Base-by-base conservation (phyloP, 768 basidiomycete genomes). In the Cyclocybe cylindracea region DNA sequence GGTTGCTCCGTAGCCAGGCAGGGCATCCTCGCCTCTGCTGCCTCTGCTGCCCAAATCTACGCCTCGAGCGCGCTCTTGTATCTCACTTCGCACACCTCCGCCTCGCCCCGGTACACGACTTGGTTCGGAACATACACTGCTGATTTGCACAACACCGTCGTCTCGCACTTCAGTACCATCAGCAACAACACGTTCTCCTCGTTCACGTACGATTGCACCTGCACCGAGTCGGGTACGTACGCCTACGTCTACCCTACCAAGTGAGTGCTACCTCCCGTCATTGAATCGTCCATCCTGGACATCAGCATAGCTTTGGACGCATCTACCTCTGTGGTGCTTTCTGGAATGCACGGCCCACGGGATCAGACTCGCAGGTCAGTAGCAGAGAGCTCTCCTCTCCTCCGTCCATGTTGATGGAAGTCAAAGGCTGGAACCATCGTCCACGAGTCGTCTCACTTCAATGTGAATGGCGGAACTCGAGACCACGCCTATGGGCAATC, bases 311-410 rank as follows among this genome's bases (percentile, higher is more conserved):
- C 34, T 57, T 54, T 38, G 55, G 51, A n/a, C 46, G 31, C 10
- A 66, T 82, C 53, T 71, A 72, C 65, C 71, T 82, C 45, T 82
- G 80, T 55, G 70, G 64, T 44, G 76, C 70, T 8, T 82, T 80
- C 69, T 81, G 78, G 78, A 13, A 60, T 8, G 75, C 74, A 8
- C 67, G 77, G 5, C 63, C 54, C 46, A 77, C 71, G 11, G 79
- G 80, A 40, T 79, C 77, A 13, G 77, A 81, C 59, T 80, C 78
- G 39, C 70, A 70, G 67, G 69, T 65, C 52, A 39, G 36, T 24
- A 5, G 11, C 18, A n/a, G 11, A 14, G 10, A 7, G 16, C 2
- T 29, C 10, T n/a, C n/a, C 35, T 36, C n/a, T 38, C n/a, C 8
- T 24, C 8, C 18, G 3, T 19, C 7, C 5, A 33, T 32, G 46